Percentiles rank a stretch among this genome's conserved stretches.
phyloP scores from a whole-genome alignment of 2,329 filamentous ascomycete species.

The Atkinsonella texensis region DNA sequence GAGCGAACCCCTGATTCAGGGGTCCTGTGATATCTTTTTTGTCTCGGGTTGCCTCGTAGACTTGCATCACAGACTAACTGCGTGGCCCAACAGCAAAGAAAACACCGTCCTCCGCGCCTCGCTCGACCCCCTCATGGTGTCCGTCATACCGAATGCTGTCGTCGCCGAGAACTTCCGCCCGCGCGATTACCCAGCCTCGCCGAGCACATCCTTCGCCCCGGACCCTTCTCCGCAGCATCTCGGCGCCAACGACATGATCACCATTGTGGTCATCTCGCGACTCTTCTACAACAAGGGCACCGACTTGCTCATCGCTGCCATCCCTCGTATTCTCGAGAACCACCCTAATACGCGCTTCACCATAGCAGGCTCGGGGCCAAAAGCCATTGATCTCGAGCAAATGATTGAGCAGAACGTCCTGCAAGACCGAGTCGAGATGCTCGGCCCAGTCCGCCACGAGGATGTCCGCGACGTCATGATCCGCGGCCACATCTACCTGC shows the following conservation, averaged over 20 bases:
- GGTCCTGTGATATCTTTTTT: neutral
- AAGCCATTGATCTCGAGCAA: slow-evolving; percentile 94
- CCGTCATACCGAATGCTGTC: slow-evolving; percentile 93
- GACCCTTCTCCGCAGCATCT: slow-evolving; percentile 52
- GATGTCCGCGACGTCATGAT: slow-evolving; percentile 98
- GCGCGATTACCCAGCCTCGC: slow-evolving; percentile 26
- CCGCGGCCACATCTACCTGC: slow-evolving; percentile 88
- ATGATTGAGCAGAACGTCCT: slow-evolving; percentile 94
- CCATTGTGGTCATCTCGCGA: slow-evolving; percentile 92
- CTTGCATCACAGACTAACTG: neutral
- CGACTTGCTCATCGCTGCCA: slow-evolving; percentile 89
- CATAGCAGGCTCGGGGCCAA: slow-evolving; percentile 89
- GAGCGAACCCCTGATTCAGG: slow-evolving; percentile 11
- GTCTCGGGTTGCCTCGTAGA: neutral
- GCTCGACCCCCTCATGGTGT: slow-evolving; percentile 91
- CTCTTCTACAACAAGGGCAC: slow-evolving; percentile 99
- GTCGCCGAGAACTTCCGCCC: slow-evolving; percentile 94
- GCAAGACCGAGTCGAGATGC: slow-evolving; percentile 84
- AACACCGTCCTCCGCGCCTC: slow-evolving; percentile 93
- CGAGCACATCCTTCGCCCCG: slow-evolving; percentile 24
- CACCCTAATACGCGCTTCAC: slow-evolving; percentile 94
- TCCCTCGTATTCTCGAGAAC: slow-evolving; percentile 78
- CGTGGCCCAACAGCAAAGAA: slow-evolving; percentile 58
- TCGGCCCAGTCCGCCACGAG: slow-evolving; percentile 87
- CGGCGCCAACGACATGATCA: slow-evolving; percentile 76